Evolutionary conservation across 2,329 filamentous ascomycete genomes (phyloP).

Genomic region (Curvularia hawaiiensis): DNA sequence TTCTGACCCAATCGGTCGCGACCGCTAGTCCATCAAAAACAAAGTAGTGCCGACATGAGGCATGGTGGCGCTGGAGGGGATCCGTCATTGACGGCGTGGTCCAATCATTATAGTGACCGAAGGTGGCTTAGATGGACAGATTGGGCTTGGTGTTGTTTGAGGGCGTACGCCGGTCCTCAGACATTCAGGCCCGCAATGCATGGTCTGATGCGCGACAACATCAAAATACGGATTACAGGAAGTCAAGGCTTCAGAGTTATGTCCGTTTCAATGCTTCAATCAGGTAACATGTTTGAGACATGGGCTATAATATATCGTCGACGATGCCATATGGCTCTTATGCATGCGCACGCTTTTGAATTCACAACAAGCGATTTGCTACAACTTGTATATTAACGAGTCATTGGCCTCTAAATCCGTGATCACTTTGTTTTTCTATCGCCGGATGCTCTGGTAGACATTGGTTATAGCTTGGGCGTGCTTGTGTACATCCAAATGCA

Average conservation of each 20-base stretch:
- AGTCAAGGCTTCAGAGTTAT: neutral
- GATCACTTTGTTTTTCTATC: neutral
- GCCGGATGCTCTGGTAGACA: neutral
- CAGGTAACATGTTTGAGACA: neutral
- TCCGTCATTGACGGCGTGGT: neutral
- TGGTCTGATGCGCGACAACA: neutral
- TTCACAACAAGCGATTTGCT: neutral
- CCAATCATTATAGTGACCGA: neutral
- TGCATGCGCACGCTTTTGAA: neutral
- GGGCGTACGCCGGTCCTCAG: neutral
- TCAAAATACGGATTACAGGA: neutral
- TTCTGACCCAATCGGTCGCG: neutral
- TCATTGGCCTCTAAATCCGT: neutral
- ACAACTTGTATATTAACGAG: too few species aligned
- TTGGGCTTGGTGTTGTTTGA: neutral
- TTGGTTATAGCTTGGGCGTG: neutral
- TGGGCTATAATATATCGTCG: neutral
- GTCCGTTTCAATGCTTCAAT: neutral
- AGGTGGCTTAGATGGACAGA: neutral
- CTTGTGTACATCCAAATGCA: neutral
- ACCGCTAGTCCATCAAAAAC: neutral
- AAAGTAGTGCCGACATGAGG: neutral
- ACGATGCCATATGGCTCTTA: neutral
- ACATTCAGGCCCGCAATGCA: neutral
- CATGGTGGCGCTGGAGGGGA: neutral